Evolutionary conservation across 2,329 filamentous ascomycete genomes (phyloP), one percentile per base, ranked within the genome.

Genomic region (Phyllosticta capitalensis): DNA sequence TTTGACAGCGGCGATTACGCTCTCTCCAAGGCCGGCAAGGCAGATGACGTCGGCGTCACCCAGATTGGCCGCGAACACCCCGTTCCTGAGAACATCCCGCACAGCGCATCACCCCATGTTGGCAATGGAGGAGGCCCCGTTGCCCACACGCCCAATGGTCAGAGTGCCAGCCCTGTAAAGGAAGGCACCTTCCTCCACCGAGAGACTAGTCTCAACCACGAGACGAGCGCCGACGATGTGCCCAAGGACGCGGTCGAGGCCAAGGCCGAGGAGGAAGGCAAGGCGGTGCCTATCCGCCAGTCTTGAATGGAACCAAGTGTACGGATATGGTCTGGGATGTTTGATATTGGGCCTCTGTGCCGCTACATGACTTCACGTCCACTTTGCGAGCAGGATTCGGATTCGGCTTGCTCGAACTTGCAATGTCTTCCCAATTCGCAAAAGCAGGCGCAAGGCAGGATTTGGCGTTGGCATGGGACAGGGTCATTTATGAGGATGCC

Each of bases 1-100:
- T 96, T 96, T 76, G 91, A 96, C 79, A 94, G 89, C 62, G 92
- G 91, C 71, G 91, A 96, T 79, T 96, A 96, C 70, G 92, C 92
- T 71, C 89, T 96, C 78, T 92, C 89, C 75, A 96, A 96, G 80
- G 94, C 94, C 62, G 94, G 94, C 76, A 97, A 97, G 79, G 91
- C 90, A 74, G 89, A 92, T 70, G 89, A 94, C 71, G 88, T 94
- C 69, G 92, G 95, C 71, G 90, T 95, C 62, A 95, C 92, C 71
- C 88, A 88, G 69, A 90, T 99, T 70, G 94, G 94, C 69, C 92
- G 90, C 69, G 88, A 96, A 77, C 94, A 99, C 75, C 94, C 94
- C 58, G 87, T 92, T 56, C 91, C 92, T 65, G 91, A 96, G 77
- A 95, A 95, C 75, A 96, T 96, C 75, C 92, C 92, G 28, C 91